phyloP scores from a whole-genome alignment of 345 rosid species.

The sweet orange (Citrus sinensis) region DVS_A1.0 CM039162.1:30339001-30339500 shows the following conservation, averaged over 20 bases:
- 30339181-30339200: not conserved
- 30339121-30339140: not conserved
- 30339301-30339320: constrained; percentile 34
- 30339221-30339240: not conserved
- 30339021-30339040: constrained; percentile 15
- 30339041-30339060: constrained; percentile 17
- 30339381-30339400: not conserved
- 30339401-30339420: constrained; percentile 34
- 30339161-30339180: no score
- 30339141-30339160: no score
- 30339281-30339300: constrained; percentile 5
- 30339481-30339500: not conserved
- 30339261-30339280: constrained; percentile 62
- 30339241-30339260: constrained; percentile 25
- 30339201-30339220: constrained; percentile 15
- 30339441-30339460: constrained; percentile 65
- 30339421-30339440: constrained; percentile 76
- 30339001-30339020: constrained; percentile 24
- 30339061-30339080: constrained; percentile 27
- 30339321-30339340: not conserved
- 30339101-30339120: not conserved
- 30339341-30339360: no score
- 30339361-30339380: no score
- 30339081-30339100: not conserved
- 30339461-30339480: not conserved